A percentile compares a stretch with the other conserved stretches of the same genome.
Conservation (phyloP, 495 filamentous ascomycete genomes). For the Penicillium simplicissimum region DNA sequence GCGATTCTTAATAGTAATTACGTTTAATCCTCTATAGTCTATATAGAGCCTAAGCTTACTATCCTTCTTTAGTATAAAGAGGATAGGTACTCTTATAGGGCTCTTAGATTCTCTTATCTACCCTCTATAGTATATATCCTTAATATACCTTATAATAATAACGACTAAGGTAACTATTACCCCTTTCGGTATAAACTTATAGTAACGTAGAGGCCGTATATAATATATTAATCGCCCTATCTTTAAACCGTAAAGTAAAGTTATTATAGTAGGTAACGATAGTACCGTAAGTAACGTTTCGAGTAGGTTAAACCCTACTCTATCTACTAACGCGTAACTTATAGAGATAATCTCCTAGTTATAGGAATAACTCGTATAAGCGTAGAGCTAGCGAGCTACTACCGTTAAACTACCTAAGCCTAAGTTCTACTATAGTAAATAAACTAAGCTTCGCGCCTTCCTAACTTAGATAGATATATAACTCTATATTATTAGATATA, state of each 20-base stretch:
- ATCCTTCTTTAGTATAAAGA: too few relatives aligned
- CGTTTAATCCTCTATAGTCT: too few relatives aligned
- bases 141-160: too few relatives aligned
- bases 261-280: slow-evolving; percentile 1
- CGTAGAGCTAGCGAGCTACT: neutral
- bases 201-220: neutral
- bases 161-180: too few relatives aligned
- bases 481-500: neutral
- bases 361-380: neutral
- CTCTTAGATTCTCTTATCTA: too few relatives aligned
- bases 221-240: slow-evolving; percentile 2
- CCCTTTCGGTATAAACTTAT: too few relatives aligned
- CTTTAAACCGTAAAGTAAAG: slow-evolving; percentile 3
- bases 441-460: neutral
- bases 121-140: too few relatives aligned
- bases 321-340: neutral
- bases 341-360: slow-evolving; percentile 1
- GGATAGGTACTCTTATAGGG: too few relatives aligned
- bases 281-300: neutral
- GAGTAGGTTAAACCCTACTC: neutral
- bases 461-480: slow-evolving; percentile 7
- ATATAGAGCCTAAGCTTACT: too few relatives aligned
- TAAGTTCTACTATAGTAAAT: neutral
- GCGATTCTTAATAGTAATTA: too few relatives aligned
- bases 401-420: neutral